Evolutionary conservation across 345 rosid genomes (phyloP).

Genomic region (Moringa oleifera): DNA sequence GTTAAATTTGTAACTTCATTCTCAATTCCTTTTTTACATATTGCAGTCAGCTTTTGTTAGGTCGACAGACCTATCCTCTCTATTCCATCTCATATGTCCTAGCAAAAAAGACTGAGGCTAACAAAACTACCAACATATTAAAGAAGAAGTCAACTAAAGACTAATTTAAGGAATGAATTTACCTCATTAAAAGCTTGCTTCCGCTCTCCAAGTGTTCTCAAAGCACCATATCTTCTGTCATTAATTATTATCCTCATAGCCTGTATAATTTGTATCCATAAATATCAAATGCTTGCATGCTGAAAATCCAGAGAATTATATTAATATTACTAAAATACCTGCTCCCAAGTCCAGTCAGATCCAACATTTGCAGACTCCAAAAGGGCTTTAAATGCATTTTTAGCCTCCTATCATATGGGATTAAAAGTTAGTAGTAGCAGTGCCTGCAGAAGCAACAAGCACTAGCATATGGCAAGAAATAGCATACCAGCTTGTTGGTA

Average conservation of each 20-base stretch:
- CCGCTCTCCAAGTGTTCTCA: slow-evolving; percentile 93
- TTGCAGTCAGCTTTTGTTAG: no score
- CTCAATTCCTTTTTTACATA: no score
- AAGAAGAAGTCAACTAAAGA: slow-evolving; percentile 6
- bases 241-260: slow-evolving; percentile 85
- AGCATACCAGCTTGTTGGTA: slow-evolving; percentile 62
- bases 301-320: slow-evolving; percentile 9
- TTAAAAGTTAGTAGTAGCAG: slow-evolving; percentile 7
- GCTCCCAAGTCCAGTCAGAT: slow-evolving; percentile 98
- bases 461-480: slow-evolving; percentile 5
- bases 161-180: slow-evolving; percentile 4
- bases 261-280: slow-evolving; percentile 32
- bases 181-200: slow-evolving; percentile 95
- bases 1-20: no score
- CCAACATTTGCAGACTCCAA: slow-evolving; percentile 76
- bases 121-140: not conserved
- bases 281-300: slow-evolving; percentile 18
- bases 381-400: slow-evolving; percentile 74
- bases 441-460: slow-evolving; percentile 15
- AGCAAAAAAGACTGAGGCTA: no score
- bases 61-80: no score
- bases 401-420: slow-evolving; percentile 57
- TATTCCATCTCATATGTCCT: no score
- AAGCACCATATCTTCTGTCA: slow-evolving; percentile 85
- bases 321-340: slow-evolving; percentile 40